Base-by-base conservation (phyloP, 768 basidiomycete genomes). In the Termitomyces sp. region DNA sequence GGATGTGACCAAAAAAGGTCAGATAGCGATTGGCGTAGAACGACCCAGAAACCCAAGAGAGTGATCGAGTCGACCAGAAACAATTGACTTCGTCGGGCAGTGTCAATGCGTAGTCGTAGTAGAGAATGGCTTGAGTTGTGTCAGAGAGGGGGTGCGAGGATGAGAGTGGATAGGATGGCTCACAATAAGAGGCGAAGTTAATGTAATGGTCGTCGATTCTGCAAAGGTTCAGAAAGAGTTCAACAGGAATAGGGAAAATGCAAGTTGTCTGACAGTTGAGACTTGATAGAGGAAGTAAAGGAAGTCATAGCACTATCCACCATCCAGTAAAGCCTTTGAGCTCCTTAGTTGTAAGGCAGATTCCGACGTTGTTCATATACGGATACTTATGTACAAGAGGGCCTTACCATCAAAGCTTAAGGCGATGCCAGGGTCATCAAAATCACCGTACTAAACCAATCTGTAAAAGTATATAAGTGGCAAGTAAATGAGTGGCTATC, bases 51-150 rank as follows among this genome's bases (percentile, higher is more conserved):
- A 60, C 70, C 70, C 70, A 73, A 20, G 70, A 72, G 5, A 73
- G 28, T 6, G 62, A 66, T 7, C 60, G 58, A 46, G 65, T 59
- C 9, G 48, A 61, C 82, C 83, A 84, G 65, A 77, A 80, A 7
- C 73, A 69, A 20, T 72, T 68, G 26, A 77, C 63, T 65, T 84
- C 83, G 10, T 62, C 58, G 2, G 65, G 55, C 0, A 84, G 57
- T 0, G 82, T 84, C 50, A 83, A 66, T 12, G 73, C 24, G 56
- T 79, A 82, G 63, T 84, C 83, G 52, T 82, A 83, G 42, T 78
- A 73, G 9, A 79, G 70, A 57, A 77, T 68, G 4, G 66, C 77
- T 79, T 26, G 26, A 26, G 26, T 26, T 26, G 26, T 26, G 26
- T 26, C 26, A 26, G 26, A 26, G 26, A 26, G 30, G n/a, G 26